Percentiles rank a stretch among this genome's conserved stretches.
Evolutionary conservation across 495 filamentous ascomycete genomes (phyloP).

Genomic region (Aeminium ludgeri): DNA sequence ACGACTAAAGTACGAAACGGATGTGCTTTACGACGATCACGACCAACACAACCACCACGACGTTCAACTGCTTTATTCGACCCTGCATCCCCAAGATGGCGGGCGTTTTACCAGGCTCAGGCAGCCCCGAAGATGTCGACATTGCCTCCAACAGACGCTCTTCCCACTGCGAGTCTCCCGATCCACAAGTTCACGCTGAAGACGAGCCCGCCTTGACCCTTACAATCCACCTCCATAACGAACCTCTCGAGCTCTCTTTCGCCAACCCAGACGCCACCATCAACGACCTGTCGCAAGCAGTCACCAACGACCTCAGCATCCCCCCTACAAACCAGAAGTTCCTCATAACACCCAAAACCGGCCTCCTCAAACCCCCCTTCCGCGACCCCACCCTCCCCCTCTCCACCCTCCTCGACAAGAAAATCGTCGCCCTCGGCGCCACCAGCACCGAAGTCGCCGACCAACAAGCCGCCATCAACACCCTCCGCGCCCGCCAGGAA

Average conservation of each 20-base stretch:
- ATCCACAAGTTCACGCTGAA: conserved; percentile 4
- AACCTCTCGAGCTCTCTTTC: conserved; percentile 13
- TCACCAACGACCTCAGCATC: conserved; percentile 42
- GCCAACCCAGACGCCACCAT: conserved; percentile 31
- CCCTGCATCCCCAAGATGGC: neutral
- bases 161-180: neutral
- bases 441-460: conserved; percentile 35
- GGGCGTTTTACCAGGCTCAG: neutral
- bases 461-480: conserved; percentile 30
- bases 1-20: too few species aligned
- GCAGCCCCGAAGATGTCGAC: conserved; percentile 2
- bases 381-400: conserved; percentile 35
- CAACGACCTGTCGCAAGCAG: conserved; percentile 41
- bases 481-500: conserved; percentile 26
- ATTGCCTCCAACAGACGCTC: neutral
- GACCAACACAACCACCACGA: too few species aligned
- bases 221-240: conserved; percentile 14
- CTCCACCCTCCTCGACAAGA: conserved; percentile 35
- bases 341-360: conserved; percentile 51
- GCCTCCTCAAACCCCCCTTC: conserved; percentile 51
- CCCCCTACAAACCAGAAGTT: conserved; percentile 57
- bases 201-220: conserved; percentile 3
- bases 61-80: neutral
- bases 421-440: conserved; percentile 46
- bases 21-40: too few species aligned